A percentile compares a stretch with the other conserved stretches of the same genome.
These are phyloP conservation scores for Beauveria varroae DNA, from an alignment of 2,329 filamentous ascomycete genomes.

Conservation along the genomic window DNA sequence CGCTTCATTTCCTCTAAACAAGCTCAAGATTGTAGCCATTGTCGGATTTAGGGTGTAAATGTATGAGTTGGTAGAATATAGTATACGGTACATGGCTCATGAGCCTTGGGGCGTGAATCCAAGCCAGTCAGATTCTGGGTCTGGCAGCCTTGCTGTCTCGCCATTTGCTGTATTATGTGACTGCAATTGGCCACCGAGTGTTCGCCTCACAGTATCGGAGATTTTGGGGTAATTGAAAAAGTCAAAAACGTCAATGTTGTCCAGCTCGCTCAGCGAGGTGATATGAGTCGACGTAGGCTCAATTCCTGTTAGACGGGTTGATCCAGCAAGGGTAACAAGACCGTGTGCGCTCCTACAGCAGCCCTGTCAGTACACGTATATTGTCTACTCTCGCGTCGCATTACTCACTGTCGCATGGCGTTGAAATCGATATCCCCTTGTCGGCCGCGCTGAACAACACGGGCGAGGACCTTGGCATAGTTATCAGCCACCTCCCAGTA, in stretches of 20 bases:
- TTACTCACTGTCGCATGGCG: conserved; percentile 33
- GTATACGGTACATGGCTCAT: neutral
- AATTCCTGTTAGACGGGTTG: conserved; percentile 28
- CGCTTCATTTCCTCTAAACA: too few species aligned
- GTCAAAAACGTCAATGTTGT: conserved; percentile 37
- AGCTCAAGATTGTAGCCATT: too few species aligned
- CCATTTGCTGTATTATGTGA: conserved; percentile 17
- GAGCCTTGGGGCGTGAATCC: conserved; percentile 14
- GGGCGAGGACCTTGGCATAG: conserved; percentile 33
- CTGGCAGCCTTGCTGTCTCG: conserved; percentile 19
- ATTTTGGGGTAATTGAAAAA: conserved; percentile 37
- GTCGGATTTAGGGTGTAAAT: neutral
- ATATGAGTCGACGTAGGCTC: conserved; percentile 32
- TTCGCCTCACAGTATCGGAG: conserved; percentile 15
- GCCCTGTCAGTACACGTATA: neutral
- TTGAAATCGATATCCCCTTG: conserved; percentile 29
- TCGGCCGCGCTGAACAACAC: conserved; percentile 29
- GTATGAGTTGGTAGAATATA: neutral
- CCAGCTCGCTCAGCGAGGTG: conserved; percentile 32
- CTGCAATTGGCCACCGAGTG: conserved; percentile 17
- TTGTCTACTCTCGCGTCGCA: neutral
- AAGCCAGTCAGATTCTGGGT: conserved; percentile 26
- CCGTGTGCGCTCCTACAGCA: conserved; percentile 29
- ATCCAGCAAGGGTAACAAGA: conserved; percentile 28
- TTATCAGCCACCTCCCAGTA: conserved; percentile 37